Evolutionary conservation across 352 stramenopile genomes (phyloP).

Genomic region (Pythium phragmitis): DNA sequence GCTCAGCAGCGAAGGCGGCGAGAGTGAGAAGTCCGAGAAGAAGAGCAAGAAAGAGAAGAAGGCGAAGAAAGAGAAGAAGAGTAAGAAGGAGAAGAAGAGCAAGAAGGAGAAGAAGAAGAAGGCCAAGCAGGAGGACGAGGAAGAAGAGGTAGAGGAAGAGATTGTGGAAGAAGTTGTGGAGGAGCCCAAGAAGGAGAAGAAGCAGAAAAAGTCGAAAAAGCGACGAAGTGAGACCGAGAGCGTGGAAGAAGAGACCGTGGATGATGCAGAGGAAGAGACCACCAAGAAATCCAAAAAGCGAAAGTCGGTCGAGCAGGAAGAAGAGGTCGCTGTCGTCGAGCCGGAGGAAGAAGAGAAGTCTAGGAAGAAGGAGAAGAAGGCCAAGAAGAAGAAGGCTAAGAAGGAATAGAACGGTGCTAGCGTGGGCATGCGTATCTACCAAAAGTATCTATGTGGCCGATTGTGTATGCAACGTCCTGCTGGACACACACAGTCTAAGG

Average conservation of each 20-base stretch:
- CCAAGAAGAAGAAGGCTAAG: constrained; percentile 64
- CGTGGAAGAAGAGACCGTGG: constrained; percentile 17
- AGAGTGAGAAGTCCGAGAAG: constrained; percentile 29
- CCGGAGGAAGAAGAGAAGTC: constrained; percentile 15
- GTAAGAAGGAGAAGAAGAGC: constrained; percentile 28
- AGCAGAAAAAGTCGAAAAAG: constrained; percentile 35
- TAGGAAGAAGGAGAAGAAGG: constrained; percentile 49
- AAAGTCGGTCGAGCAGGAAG: constrained; percentile 22
- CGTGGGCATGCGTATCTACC: too few relatives aligned
- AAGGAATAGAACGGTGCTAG: constrained; percentile 31
- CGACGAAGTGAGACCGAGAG: constrained; percentile 26
- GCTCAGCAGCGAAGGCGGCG: constrained; percentile 30
- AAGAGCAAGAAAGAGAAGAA: constrained; percentile 36
- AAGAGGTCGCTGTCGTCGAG: background rate
- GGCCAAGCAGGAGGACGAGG: constrained; percentile 14
- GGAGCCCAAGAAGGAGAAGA: constrained; percentile 25
- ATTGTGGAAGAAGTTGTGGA: constrained; percentile 28
- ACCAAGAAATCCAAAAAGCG: constrained; percentile 33
- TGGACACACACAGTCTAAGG: background rate
- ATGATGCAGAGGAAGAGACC: constrained; percentile 21
- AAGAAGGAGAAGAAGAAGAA: constrained; percentile 29
- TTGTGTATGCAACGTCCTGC: background rate
- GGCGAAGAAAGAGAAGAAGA: constrained; percentile 28
- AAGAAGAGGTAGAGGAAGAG: constrained; percentile 10
- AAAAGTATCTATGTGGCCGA: too few relatives aligned